Evolutionary conservation across 495 filamentous ascomycete genomes (phyloP).

Genomic region (Aspergillus coremiiformis): DNA sequence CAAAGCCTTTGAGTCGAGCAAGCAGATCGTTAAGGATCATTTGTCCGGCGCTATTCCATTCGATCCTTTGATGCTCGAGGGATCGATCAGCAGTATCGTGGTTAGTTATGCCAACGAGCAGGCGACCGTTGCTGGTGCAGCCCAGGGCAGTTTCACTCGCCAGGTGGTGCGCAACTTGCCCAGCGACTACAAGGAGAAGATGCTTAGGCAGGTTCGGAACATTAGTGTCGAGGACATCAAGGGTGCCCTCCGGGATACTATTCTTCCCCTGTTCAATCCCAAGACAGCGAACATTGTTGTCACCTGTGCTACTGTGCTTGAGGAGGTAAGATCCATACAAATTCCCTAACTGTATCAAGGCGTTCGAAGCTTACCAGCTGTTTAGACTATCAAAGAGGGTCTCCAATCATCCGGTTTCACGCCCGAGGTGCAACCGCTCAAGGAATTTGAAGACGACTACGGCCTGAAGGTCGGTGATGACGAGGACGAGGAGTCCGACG

Average conservation of each 20-base stretch:
- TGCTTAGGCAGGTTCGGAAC: conserved; percentile 67
- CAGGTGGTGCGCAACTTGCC: conserved; percentile 69
- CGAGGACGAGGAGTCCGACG: conserved; percentile 57
- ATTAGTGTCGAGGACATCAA: conserved; percentile 73
- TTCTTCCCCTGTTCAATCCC: conserved; percentile 72
- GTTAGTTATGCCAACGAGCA: conserved; percentile 79
- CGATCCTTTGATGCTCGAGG: conserved; percentile 78
- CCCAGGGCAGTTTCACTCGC: conserved; percentile 71
- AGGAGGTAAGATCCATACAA: conserved; percentile 54
- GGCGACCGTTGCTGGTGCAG: conserved; percentile 70
- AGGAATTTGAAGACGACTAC: conserved; percentile 86
- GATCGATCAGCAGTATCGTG: conserved; percentile 82
- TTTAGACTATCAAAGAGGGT: conserved; percentile 59
- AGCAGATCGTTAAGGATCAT: conserved; percentile 63
- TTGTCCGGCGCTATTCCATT: conserved; percentile 55
- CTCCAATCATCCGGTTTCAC: conserved; percentile 72
- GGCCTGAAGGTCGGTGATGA: conserved; percentile 66
- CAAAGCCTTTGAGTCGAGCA: conserved; percentile 74
- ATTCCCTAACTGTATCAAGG: background rate
- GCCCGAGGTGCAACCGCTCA: conserved; percentile 64
- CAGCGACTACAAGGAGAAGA: conserved; percentile 68
- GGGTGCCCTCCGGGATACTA: conserved; percentile 60
- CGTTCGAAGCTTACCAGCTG: conserved; percentile 8
- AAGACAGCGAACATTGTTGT: conserved; percentile 74
- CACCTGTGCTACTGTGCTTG: conserved; percentile 79